Conservation (phyloP, 352 stramenopile genomes). For the Blastocystis sp. region DNA sequence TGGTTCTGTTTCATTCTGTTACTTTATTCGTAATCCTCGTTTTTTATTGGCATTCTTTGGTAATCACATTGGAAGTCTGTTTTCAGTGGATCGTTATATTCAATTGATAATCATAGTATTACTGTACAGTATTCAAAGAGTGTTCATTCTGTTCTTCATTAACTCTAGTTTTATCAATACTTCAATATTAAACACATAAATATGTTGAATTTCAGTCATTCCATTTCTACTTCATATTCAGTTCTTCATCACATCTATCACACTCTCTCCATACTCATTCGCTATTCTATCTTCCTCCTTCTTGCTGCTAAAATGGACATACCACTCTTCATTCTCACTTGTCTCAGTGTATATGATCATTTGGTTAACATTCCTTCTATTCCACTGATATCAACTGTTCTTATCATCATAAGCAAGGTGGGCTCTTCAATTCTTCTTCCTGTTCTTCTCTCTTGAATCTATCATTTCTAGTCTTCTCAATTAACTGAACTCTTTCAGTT, state of each 20-base stretch:
- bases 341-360: neutral
- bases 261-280: neutral
- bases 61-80: neutral
- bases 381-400: neutral
- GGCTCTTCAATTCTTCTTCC: neutral
- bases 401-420: neutral
- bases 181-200: neutral
- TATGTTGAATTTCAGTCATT: neutral
- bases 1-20: neutral
- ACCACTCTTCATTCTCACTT: neutral
- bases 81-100: neutral
- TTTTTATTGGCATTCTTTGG: neutral
- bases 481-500: neutral
- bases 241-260: too few relatives aligned
- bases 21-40: neutral
- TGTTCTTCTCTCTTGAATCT: neutral
- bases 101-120: neutral
- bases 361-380: neutral
- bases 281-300: neutral
- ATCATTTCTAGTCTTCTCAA: neutral
- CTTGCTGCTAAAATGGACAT: neutral
- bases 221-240: too few relatives aligned
- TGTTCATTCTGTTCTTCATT: neutral
- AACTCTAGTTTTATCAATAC: conserved; percentile 4
- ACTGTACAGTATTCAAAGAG: neutral